phyloP scores from a whole-genome alignment of 805 yeast species.

The Blastobotrys muscicola region DNA sequence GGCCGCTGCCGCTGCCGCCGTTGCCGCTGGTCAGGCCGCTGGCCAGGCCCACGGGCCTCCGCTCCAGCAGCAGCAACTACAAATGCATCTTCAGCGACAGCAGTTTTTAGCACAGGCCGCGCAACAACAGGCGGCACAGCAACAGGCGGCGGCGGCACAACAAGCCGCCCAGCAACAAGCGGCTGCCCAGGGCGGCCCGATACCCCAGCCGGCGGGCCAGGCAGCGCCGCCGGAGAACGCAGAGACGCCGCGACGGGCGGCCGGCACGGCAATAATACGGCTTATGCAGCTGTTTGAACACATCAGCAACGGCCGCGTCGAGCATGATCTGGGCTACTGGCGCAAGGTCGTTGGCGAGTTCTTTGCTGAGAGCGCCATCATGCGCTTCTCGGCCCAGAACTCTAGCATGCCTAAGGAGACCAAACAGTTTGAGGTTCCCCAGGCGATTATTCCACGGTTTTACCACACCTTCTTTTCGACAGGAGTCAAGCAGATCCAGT shows the following conservation, averaged over 20 bases:
- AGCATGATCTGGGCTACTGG: conserved; percentile 43
- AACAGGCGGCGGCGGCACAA: conserved; percentile 8
- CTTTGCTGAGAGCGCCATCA: conserved; percentile 42
- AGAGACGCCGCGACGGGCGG: conserved; percentile 1
- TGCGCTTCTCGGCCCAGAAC: conserved; percentile 38
- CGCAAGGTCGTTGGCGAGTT: conserved; percentile 38
- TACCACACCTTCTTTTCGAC: conserved; percentile 43
- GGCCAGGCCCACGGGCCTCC: too few species aligned
- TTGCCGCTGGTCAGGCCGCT: conserved; percentile 1
- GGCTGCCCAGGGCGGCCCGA: conserved; percentile 2
- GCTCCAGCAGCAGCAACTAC: conserved; percentile 10
- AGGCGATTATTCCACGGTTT: conserved; percentile 55
- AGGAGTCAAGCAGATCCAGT: conserved; percentile 44
- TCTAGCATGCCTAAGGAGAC: conserved; percentile 28
- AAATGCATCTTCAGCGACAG: conserved; percentile 9
- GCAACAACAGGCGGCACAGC: conserved; percentile 8
- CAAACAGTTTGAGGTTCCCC: conserved; percentile 54
- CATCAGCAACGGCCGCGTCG: conserved; percentile 33
- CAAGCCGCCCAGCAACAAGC: conserved; percentile 8
- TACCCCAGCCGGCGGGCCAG: conserved; percentile 1
- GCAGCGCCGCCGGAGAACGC: conserved; percentile 1
- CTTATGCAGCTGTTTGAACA: conserved; percentile 42
- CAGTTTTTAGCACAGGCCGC: conserved; percentile 3
- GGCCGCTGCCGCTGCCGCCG: too few species aligned
- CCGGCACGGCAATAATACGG: conserved; percentile 39